Percentiles rank a stretch among this genome's conserved stretches.
These are phyloP conservation scores for Pseudogymnoascus sp. DNA, from an alignment of 2,329 filamentous ascomycete species.

Conservation along the genomic window DNA sequence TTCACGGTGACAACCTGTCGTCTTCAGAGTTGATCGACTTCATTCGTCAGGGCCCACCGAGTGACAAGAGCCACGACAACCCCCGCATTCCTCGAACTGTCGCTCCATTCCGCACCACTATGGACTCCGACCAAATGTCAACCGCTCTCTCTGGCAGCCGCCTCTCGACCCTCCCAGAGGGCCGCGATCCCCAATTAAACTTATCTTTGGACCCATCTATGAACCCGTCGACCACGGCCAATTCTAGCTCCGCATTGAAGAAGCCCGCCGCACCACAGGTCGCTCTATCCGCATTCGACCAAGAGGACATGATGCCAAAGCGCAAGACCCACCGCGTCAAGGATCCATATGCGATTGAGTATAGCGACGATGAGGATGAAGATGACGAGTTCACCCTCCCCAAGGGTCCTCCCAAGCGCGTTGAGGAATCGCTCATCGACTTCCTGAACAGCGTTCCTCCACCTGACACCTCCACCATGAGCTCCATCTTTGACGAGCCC, in stretches of 20 bases:
- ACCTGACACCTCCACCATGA: constrained; percentile 32
- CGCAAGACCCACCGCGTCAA: constrained; percentile 70
- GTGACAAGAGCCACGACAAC: constrained; percentile 41
- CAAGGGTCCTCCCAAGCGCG: constrained; percentile 30
- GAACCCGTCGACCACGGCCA: constrained; percentile 50
- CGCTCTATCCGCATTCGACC: constrained; percentile 16
- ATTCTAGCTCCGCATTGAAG: constrained; percentile 64
- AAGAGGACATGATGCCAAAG: constrained; percentile 47
- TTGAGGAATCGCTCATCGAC: constrained; percentile 64
- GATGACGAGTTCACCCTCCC: constrained; percentile 19
- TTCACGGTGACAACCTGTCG: constrained; percentile 61
- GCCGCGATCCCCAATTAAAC: constrained; percentile 41
- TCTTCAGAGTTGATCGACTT: constrained; percentile 77
- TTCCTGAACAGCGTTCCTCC: constrained; percentile 65
- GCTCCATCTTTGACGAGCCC: background rate
- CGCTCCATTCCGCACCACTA: constrained; percentile 75
- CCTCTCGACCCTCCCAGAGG: constrained; percentile 47
- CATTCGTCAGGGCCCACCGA: constrained; percentile 77
- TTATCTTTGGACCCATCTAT: constrained; percentile 35
- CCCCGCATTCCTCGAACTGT: constrained; percentile 75
- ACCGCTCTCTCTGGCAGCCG: constrained; percentile 47
- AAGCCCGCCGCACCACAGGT: constrained; percentile 30
- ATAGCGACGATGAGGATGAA: constrained; percentile 42
- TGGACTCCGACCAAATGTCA: constrained; percentile 74
- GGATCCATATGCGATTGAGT: constrained; percentile 91